Conservation (phyloP, 2,329 filamentous ascomycete species). For the Diaporthe helianthi region DNA sequence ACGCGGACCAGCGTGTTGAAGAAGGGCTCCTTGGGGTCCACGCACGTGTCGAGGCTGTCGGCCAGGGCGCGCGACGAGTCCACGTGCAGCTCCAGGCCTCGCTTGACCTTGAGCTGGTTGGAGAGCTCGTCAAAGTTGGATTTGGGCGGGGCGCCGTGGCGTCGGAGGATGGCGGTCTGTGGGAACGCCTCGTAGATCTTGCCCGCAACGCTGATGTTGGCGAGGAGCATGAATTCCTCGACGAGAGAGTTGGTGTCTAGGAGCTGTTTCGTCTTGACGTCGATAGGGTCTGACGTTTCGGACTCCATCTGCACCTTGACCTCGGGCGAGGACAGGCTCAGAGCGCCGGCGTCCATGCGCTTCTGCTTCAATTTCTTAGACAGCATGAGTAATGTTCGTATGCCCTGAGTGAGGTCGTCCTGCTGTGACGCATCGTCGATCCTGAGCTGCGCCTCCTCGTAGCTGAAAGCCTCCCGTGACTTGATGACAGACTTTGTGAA, state of each 20-base stretch:
- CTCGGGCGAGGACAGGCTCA: slow-evolving; percentile 97
- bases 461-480: slow-evolving; percentile 95
- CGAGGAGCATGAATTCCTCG: slow-evolving; percentile 99
- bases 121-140: slow-evolving; percentile 95
- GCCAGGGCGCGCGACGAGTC: slow-evolving; percentile 94
- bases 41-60: slow-evolving; percentile 86
- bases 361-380: slow-evolving; percentile 95
- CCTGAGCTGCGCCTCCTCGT: slow-evolving; percentile 92
- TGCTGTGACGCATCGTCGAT: slow-evolving; percentile 89
- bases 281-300: slow-evolving; percentile 93
- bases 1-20: slow-evolving; percentile 99
- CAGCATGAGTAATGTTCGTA: slow-evolving; percentile 84
- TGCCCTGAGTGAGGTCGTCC: slow-evolving; percentile 88
- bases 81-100: slow-evolving; percentile 77
- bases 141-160: slow-evolving; percentile 90
- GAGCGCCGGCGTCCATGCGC: slow-evolving; percentile 92
- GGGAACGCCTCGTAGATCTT: slow-evolving; percentile 93
- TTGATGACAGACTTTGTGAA: slow-evolving; percentile 99
- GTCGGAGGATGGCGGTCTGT: slow-evolving; percentile 91
- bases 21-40: slow-evolving; percentile 83
- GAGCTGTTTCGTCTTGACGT: slow-evolving; percentile 93
- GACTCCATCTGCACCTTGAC: slow-evolving; percentile 95
- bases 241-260: slow-evolving; percentile 97
- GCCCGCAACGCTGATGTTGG: slow-evolving; percentile 91
- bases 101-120: slow-evolving; percentile 89